These are phyloP conservation scores for Pleurotus tuber-regium DNA, from an alignment of 768 basidiomycete genomes.

Conservation along the genomic window DNA sequence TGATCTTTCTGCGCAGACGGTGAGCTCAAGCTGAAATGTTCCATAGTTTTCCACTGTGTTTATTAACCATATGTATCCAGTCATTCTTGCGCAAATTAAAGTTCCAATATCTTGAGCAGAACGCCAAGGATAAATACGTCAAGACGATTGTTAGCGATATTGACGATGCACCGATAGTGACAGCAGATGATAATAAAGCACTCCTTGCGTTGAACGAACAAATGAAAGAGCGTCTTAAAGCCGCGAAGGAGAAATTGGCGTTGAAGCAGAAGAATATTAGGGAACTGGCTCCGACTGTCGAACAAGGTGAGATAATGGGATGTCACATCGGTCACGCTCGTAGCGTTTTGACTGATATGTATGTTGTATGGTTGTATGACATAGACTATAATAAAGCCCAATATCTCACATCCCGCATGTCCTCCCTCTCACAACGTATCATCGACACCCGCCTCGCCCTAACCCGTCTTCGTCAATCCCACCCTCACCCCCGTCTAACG, in stretches of 20 bases:
- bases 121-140: slow-evolving; percentile 87
- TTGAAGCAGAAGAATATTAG: slow-evolving; percentile 63
- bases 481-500: slow-evolving; percentile 79
- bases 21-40: not conserved
- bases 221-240: slow-evolving; percentile 69
- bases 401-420: slow-evolving; percentile 48
- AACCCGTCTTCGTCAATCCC: slow-evolving; percentile 75
- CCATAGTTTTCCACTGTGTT: not conserved
- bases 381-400: slow-evolving; percentile 65
- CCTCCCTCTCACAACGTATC: slow-evolving; percentile 69
- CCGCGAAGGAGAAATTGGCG: slow-evolving; percentile 58
- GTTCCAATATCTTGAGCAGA: slow-evolving; percentile 87
- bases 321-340: not conserved
- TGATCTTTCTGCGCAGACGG: slow-evolving; percentile 5
- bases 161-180: slow-evolving; percentile 78
- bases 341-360: too few species aligned
- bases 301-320: slow-evolving; percentile 52
- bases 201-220: slow-evolving; percentile 57
- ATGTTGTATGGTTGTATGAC: too few species aligned
- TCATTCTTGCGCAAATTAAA: slow-evolving; percentile 79
- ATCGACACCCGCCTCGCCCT: slow-evolving; percentile 80
- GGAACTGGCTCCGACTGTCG: slow-evolving; percentile 63
- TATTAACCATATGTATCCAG: slow-evolving; percentile 29
- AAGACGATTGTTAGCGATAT: slow-evolving; percentile 83
- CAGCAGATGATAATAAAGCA: slow-evolving; percentile 74